Base-by-base conservation (phyloP, 176 grass and related monocot genomes). In the Phoenix roebelenii region DNA sequence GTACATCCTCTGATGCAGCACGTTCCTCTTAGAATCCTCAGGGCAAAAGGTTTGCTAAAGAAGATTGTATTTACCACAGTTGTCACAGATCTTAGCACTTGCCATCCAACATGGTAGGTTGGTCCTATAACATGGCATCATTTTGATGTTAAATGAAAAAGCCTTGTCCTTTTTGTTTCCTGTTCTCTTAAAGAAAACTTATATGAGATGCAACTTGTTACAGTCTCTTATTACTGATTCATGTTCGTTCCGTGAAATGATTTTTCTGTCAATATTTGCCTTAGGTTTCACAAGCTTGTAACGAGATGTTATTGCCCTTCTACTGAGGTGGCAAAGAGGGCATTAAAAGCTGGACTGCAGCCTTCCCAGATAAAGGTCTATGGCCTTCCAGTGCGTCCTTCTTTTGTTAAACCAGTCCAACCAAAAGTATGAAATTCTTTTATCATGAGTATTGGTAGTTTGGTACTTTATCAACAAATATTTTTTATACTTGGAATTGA, bases 1-100 rank as follows among this genome's bases (percentile, higher is more conserved):
- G 93, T 98, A 53, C 93, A 98, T 83, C 93, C 93, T 54, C 77
- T 98, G 60, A 98, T 98, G 93, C 93, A 98, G 76, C 93, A 98
- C 63, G 93, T 98, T 25, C 93, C 93, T 23, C 87, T 98, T 60
- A 79, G 81, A 80, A 76, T 98, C 59, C 67, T 98, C 7, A 88
- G 81, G 67, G 67, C 84, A 14, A 98, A 75, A 83, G 93, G 93
- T 39, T 74, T 98, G 49, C 70, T 98, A 64, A 79, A 98, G 64
- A 98, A 98, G 76, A 98, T 98, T 60, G 84, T 89, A 57, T 98
- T 98, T 58, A 92, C 93, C 51, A 98, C 93, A 30, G 93, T 98
- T 64, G 76, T 98, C 49, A 98, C 93, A 28, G 93, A 98, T 80
- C 81, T 98, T 44, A 92, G 87, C 79, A 98, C 93, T 64, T 98